Base-by-base conservation (phyloP, 1,284 basidiomycete species). In the Porogramme epimiltina region DNA sequence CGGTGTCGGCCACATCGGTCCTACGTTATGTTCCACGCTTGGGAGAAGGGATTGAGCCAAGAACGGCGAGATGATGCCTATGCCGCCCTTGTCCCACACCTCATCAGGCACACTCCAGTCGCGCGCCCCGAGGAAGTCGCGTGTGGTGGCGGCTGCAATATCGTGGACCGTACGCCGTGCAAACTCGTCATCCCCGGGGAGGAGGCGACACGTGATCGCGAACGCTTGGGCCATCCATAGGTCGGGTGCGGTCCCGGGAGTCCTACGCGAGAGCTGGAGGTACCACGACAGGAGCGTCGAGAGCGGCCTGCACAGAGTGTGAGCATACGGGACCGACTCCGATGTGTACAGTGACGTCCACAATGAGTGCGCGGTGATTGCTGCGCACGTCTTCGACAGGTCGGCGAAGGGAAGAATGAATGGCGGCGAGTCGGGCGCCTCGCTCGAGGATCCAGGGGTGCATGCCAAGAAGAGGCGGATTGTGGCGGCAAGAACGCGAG, bases 191-290 rank as follows among this genome's bases (percentile, higher is more conserved):
- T 91, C 86, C 18, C 89, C 87, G 0, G 85, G 85, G 18, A 83
- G 69, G 20, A 87, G 68, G 16, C 78, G 70, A 15, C 72, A 58
- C 0, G 89, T 57, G 28, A 87, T 76, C 1, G 78, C 69, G 24
- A 85, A 75, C 0, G 82, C 79, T 54, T 89, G 84, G 0, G 82
- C 80, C 37, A 86, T 70, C 87, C 87, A 90, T 5, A 84, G 62
- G 47, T 79, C 78, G 18, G 75, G 70, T 2, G 77, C 69, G 16
- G 76, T 77, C n/a, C 70, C 76, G 6, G 85, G 85, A 8, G 84
- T 70, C 9, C 72, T 66, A 19, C 74, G 72, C 2, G 83, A 86
- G 5, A 89, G 68, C 3, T 72, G 73, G 42, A 88, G 74, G 52
- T 84, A 89, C n/a, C 61, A 66, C 0, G 68, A 64, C 9, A 90